phyloP scores from a whole-genome alignment of 1,139 yeast genomes.

The Scheffersomyces stambukii region DNA sequence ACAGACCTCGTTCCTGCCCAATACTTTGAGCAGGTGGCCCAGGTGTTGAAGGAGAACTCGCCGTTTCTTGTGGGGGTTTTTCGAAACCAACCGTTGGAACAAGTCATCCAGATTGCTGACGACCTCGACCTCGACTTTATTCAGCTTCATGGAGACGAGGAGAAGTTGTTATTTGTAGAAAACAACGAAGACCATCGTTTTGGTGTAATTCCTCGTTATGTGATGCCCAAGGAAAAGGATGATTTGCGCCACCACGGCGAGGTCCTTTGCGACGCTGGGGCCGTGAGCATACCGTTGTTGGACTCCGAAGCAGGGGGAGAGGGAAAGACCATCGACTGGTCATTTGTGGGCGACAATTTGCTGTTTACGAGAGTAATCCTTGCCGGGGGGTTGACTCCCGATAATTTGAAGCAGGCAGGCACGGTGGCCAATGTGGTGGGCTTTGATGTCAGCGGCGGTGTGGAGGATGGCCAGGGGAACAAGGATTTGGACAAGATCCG shows the following conservation, averaged over 20 bases:
- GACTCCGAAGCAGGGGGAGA: constrained; percentile 94
- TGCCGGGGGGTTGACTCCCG: constrained; percentile 88
- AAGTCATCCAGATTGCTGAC: constrained; percentile 46
- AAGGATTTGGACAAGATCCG: constrained; percentile 65
- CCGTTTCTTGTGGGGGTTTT: constrained; percentile 89
- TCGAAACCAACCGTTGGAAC: constrained; percentile 70
- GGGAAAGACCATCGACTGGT: constrained; percentile 77
- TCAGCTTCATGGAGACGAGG: constrained; percentile 87
- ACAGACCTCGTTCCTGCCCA: constrained; percentile 13
- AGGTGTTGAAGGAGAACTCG: constrained; percentile 43
- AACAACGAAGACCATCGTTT: constrained; percentile 22
- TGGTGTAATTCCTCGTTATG: constrained; percentile 74
- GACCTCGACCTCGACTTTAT: constrained; percentile 65
- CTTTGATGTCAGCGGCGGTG: constrained; percentile 95
- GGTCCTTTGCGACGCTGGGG: constrained; percentile 11
- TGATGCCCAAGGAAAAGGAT: constrained; percentile 49
- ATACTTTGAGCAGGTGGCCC: constrained; percentile 32
- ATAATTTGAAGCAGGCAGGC: constrained; percentile 57
- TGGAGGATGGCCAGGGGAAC: constrained; percentile 62
- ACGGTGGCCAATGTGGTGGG: constrained; percentile 58
- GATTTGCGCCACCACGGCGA: constrained; percentile 18
- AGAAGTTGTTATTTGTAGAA: constrained; percentile 48
- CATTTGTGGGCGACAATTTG: constrained; percentile 23
- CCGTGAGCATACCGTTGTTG: constrained; percentile 56
- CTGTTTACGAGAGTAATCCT: constrained; percentile 51